Evolutionary conservation across 108 stramenopile genomes (phyloP).

Genomic region (Aurantiochytrium sp.): DNA sequence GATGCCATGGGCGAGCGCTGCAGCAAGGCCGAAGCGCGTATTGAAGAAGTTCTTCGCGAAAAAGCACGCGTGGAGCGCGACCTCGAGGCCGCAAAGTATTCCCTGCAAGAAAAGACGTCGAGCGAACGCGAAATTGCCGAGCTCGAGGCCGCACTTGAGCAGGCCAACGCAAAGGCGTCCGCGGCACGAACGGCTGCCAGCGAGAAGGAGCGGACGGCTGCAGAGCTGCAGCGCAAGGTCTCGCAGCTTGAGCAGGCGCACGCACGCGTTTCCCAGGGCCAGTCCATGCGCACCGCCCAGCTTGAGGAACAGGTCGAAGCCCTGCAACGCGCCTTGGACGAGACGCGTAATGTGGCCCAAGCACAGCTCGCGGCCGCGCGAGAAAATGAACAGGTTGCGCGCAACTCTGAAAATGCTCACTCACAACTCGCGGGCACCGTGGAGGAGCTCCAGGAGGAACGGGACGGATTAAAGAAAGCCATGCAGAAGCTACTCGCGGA

Average conservation of each 20-base stretch:
- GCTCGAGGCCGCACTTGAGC: neutral
- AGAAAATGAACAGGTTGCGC: neutral
- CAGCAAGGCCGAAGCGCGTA: neutral
- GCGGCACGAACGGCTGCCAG: neutral
- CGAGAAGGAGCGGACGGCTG: neutral
- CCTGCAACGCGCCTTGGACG: neutral
- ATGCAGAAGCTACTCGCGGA: neutral
- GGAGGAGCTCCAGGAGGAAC: neutral
- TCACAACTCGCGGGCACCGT: neutral
- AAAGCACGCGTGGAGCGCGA: constrained; percentile 3
- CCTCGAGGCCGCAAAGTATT: neutral
- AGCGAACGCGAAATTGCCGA: neutral
- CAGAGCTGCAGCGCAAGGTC: neutral
- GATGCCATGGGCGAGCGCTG: neutral
- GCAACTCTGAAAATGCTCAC: neutral
- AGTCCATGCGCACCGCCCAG: neutral
- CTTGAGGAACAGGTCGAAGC: neutral
- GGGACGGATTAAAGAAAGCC: neutral
- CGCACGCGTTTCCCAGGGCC: neutral
- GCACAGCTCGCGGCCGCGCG: neutral
- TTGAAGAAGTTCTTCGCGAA: neutral
- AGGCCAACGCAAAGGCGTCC: neutral
- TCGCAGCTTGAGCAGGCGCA: neutral
- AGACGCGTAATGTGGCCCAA: neutral
- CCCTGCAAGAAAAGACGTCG: neutral